Evolutionary conservation across 495 filamentous ascomycete genomes (phyloP).

Genomic region (Penicillium malachiteum): DNA sequence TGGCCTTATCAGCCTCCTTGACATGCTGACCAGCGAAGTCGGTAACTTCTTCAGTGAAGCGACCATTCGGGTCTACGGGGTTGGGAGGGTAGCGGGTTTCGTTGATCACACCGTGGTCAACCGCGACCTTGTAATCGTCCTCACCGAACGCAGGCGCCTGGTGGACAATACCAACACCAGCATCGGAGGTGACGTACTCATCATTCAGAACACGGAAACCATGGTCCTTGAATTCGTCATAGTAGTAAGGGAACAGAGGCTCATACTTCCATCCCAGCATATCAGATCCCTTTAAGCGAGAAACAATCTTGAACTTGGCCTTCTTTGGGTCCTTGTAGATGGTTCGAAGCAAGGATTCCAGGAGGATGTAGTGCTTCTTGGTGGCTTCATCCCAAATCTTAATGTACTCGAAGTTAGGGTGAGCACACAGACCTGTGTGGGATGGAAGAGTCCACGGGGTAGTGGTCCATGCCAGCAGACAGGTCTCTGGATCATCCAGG

Average conservation of each 20-base stretch:
- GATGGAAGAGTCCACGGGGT: conserved; percentile 93
- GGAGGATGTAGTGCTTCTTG: conserved; percentile 81
- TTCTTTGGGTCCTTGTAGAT: conserved; percentile 98
- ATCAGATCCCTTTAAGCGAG: conserved; percentile 77
- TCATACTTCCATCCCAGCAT: conserved; percentile 93
- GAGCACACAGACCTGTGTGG: conserved; percentile 73
- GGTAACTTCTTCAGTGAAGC: conserved; percentile 74
- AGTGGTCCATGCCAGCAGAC: conserved; percentile 87
- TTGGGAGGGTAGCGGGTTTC: conserved; percentile 80
- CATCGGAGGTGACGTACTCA: conserved; percentile 86
- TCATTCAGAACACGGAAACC: conserved; percentile 87
- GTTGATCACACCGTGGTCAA: conserved; percentile 74
- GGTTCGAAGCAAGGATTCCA: conserved; percentile 80
- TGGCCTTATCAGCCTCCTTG: conserved; percentile 90
- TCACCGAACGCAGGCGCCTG: conserved; percentile 95
- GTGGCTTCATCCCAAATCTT: conserved; percentile 83
- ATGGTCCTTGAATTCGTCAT: conserved; percentile 84
- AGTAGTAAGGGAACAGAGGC: conserved; percentile 91
- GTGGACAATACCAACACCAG: conserved; percentile 94
- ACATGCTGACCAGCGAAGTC: conserved; percentile 91
- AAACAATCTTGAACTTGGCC: conserved; percentile 86
- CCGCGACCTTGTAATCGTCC: conserved; percentile 88
- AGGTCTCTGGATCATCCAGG: conserved; percentile 69
- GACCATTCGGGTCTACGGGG: conserved; percentile 79
- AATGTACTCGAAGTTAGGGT: conserved; percentile 92